Percentiles rank a stretch among this genome's conserved stretches.
phyloP scores from a whole-genome alignment of 2,329 filamentous ascomycete genomes.

The Calonectria leucothoes region DNA sequence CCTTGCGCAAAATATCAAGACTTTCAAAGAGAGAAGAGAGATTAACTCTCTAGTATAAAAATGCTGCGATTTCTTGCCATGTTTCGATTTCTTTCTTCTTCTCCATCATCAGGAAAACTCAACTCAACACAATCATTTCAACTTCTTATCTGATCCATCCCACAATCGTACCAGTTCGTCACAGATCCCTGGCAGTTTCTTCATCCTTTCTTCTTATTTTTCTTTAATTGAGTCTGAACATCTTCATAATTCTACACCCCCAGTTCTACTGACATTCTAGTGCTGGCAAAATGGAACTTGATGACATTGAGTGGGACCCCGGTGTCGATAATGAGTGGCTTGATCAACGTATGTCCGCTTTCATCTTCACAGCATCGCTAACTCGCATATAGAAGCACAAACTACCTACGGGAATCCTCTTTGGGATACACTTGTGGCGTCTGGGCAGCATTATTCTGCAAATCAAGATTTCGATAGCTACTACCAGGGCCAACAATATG shows the following conservation, averaged over 20 bases:
- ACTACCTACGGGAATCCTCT: neutral
- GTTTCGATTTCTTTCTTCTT: neutral
- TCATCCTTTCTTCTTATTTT: neutral
- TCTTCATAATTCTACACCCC: too few species aligned
- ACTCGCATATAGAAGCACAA: neutral
- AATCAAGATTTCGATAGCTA: too few species aligned
- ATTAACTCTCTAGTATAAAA: neutral
- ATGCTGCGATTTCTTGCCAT: neutral
- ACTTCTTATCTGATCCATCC: neutral
- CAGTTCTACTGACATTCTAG: neutral
- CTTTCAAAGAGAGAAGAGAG: neutral
- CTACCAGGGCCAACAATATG: neutral
- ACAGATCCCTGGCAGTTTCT: neutral
- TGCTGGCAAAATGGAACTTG: neutral
- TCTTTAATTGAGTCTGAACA: neutral
- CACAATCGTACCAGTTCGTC: neutral
- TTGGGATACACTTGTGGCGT: neutral
- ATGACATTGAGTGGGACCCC: neutral
- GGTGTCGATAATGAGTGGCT: neutral
- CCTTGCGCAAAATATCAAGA: neutral
- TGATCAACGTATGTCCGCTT: neutral
- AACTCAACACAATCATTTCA: neutral
- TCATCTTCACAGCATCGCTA: neutral
- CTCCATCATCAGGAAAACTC: neutral
- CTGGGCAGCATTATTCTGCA: neutral